Base-by-base conservation (phyloP, 2,329 filamentous ascomycete genomes). In the Colletotrichum nymphaeae region DNA sequence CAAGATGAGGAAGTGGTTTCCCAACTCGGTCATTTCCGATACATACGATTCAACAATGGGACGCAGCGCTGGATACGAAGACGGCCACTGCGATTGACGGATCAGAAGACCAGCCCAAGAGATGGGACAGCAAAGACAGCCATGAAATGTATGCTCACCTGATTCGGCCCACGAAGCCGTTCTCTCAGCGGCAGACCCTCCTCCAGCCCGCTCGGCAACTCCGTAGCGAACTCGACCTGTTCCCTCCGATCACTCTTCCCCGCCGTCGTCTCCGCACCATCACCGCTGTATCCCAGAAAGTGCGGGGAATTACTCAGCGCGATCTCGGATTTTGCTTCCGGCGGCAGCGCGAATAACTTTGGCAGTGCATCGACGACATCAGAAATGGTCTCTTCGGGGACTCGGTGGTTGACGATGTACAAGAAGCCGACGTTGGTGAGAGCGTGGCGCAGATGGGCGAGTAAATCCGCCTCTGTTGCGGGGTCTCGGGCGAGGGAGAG, bases 191-290 rank as follows among this genome's bases (percentile, higher is more conserved):
- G 83, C 12, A 76, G 59, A 1, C 77, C 80, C 5, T 76, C 75
- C 1, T 76, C 59, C 78, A 83, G 85, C 1, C 77, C 82, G 1
- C 79, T 82, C 0, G 80, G 69, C 35, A 91, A 79, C 75, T 91
- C 89, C 0, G 88, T 91, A 16, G 88, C 89, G 77, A 89, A 88
- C 77, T 92, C 89, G 60, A 90, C 88, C 76, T 92, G 90, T 78
- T 92, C 89, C 22, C 89, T 81, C 22, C 83, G 80, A 76, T 92
- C 90, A 16, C 80, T 76, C 64, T 81, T 80, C 0, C 88, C 88
- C 0, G 87, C 86, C 1, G 90, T 92, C 0, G 81, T 88, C 78
- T 92, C 90, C 28, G 86, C 82, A 0, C 89, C 89, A 22, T 85
- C 84, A 0, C 83, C 85, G 74, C 87, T 89, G 77, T 91, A 92